These are phyloP conservation scores for Colletotrichum incanum DNA, from an alignment of 2,329 filamentous ascomycete genomes.

Conservation along the genomic window DNA sequence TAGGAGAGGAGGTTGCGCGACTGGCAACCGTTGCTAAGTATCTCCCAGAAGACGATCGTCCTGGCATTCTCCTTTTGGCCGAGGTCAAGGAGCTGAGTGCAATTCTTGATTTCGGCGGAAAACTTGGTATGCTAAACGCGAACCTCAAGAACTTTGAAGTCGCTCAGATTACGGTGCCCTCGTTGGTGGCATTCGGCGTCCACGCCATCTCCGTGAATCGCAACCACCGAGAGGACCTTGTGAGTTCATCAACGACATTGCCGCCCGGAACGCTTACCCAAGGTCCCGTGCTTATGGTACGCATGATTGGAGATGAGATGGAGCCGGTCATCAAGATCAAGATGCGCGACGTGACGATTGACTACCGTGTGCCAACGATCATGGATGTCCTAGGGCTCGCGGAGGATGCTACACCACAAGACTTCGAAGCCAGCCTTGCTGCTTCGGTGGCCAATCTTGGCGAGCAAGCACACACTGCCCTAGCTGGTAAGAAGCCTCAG, in stretches of 20 bases:
- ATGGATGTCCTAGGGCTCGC: conserved; percentile 83
- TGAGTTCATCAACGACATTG: conserved; percentile 66
- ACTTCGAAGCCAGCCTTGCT: conserved; percentile 82
- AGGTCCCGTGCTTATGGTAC: conserved; percentile 80
- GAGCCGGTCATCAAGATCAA: conserved; percentile 93
- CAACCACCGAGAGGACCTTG: conserved; percentile 79
- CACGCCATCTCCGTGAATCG: conserved; percentile 74
- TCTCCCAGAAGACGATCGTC: conserved; percentile 93
- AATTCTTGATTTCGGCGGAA: conserved; percentile 75
- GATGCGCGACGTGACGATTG: conserved; percentile 85
- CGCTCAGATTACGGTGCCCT: conserved; percentile 88
- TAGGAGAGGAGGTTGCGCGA: conserved; percentile 85
- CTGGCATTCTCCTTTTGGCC: conserved; percentile 84
- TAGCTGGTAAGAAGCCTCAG: conserved; percentile 49
- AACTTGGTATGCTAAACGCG: conserved; percentile 76
- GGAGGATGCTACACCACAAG: conserved; percentile 78
- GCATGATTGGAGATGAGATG: conserved; percentile 94
- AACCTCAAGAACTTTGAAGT: conserved; percentile 76
- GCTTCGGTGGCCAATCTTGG: conserved; percentile 85
- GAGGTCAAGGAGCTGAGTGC: conserved; percentile 76
- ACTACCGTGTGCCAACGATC: conserved; percentile 89
- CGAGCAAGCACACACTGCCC: conserved; percentile 70
- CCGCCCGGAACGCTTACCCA: conserved; percentile 38
- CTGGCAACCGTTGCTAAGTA: conserved; percentile 94
- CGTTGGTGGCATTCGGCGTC: conserved; percentile 84